Conservation (phyloP, 2,329 filamentous ascomycete species). For the Aureobasidium musti region DNA sequence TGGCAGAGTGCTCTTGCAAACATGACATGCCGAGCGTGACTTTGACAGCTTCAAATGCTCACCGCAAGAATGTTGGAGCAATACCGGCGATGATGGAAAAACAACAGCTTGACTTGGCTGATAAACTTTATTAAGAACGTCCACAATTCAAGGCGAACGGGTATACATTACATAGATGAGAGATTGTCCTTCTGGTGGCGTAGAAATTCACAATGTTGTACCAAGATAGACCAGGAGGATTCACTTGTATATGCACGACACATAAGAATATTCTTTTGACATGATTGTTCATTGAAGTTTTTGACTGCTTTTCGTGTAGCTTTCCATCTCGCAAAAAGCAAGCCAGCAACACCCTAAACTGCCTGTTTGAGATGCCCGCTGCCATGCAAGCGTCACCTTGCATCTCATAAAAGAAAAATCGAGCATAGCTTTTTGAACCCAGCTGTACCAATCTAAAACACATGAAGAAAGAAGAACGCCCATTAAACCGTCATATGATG, state of each 20-base stretch:
- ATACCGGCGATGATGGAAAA: not conserved
- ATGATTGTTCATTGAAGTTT: conserved; percentile 27
- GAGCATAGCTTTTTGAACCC: conserved; percentile 30
- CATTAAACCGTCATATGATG: conserved; percentile 31
- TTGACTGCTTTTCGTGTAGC: conserved; percentile 25
- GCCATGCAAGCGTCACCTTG: conserved; percentile 20
- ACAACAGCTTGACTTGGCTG: not conserved
- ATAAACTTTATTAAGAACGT: not conserved
- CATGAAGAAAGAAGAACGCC: conserved; percentile 32
- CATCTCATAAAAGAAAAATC: conserved; percentile 27
- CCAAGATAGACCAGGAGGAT: not conserved
- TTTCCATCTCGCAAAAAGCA: conserved; percentile 21
- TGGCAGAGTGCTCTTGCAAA: not conserved
- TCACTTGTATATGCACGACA: not conserved
- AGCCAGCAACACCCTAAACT: conserved; percentile 22
- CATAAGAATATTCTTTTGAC: conserved; percentile 5
- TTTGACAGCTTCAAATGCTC: not conserved
- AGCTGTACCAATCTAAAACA: conserved; percentile 30
- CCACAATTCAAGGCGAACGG: not conserved
- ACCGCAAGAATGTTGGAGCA: not conserved
- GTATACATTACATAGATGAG: not conserved
- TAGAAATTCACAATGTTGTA: not conserved
- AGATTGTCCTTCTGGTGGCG: no score
- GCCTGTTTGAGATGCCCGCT: conserved; percentile 23
- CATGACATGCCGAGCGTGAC: no score